Evolutionary conservation across 2,329 filamentous ascomycete species (phyloP), one percentile per base, ranked within the genome.

Genomic region (Parascedosporium putredinis): DNA sequence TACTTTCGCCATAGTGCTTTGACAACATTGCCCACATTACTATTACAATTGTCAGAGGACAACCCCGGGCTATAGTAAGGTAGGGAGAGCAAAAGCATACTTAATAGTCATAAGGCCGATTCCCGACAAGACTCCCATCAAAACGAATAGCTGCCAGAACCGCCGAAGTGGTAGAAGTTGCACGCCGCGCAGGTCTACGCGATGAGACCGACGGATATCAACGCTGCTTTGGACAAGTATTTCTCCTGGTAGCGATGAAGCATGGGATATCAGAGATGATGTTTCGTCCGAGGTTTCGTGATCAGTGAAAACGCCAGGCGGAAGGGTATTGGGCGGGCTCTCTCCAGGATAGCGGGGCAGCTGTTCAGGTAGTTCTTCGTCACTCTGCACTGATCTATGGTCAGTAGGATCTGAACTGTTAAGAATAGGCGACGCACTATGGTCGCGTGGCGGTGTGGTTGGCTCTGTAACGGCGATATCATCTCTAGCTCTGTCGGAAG

Each of bases 71-170:
- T n/a, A n/a, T n/a, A n/a, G n/a, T n/a, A 14, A 5, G 29, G n/a
- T 12, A 22, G 16, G 45, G 24, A 14, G 1, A 2, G n/a, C 20
- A 36, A 18, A n/a, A 24, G 14, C 85, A 66, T 74, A 95, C 89
- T 98, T 98, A 68, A 98, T 98, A 0, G 91, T 97, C 93, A 98
- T 98, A 56, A 98, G 71, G 9, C 93, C 93, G 58, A 96, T 86
- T 48, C 93, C 93, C 4, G 89, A 88, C 54, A 97, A 72, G n/a
- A 96, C 78, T 34, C 84, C 89, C 77, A 98, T 87, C 56, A 95
- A 81, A 51, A 78, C 66, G 65, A 94, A 97, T 24, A 95, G 69
- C 60, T 94, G 86, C 89, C 90, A 97, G 66, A 97, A 98, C 56
- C 94, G 85, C 45, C 82, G 59, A 53, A 77, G 81, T 49, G 72